A percentile compares a stretch with the other conserved stretches of the same genome.
Conservation (phyloP, 2,329 filamentous ascomycete genomes). For the Hortaea sp. region DNA sequence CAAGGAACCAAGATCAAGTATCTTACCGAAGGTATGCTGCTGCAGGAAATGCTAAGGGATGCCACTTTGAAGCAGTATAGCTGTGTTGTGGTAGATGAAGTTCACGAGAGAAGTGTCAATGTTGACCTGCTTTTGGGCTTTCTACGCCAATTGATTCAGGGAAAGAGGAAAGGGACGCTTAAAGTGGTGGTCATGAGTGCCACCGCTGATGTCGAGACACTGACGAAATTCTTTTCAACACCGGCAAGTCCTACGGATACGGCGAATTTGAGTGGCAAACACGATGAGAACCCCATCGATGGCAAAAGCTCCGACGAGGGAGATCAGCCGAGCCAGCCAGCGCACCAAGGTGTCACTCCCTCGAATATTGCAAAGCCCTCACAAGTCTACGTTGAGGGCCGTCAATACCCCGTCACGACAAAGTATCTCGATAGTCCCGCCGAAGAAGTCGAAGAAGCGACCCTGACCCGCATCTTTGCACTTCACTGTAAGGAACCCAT, state of each 20-base stretch:
- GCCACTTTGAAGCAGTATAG: slow-evolving; percentile 76
- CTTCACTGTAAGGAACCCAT: slow-evolving; percentile 80
- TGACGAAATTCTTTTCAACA: slow-evolving; percentile 61
- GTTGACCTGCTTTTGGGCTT: slow-evolving; percentile 88
- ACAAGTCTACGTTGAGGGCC: slow-evolving; percentile 59
- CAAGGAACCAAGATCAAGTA: slow-evolving; percentile 82
- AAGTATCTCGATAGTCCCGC: slow-evolving; percentile 65
- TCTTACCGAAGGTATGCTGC: slow-evolving; percentile 88
- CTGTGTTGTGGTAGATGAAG: slow-evolving; percentile 86
- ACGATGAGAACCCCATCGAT: not conserved
- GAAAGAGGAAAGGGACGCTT: slow-evolving; percentile 61
- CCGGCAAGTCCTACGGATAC: not conserved
- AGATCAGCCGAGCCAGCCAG: slow-evolving; percentile 11
- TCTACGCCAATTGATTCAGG: slow-evolving; percentile 64
- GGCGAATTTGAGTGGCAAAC: not conserved
- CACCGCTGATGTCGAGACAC: slow-evolving; percentile 75
- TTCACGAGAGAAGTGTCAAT: slow-evolving; percentile 91
- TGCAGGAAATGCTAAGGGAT: slow-evolving; percentile 87
- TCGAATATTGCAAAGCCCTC: not conserved
- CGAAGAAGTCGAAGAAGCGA: slow-evolving; percentile 69
- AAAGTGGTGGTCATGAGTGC: slow-evolving; percentile 97
- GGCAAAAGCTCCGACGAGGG: slow-evolving; percentile 16
- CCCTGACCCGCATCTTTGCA: slow-evolving; percentile 73
- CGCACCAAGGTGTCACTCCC: not conserved
- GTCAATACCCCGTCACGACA: slow-evolving; percentile 75